phyloP scores from a whole-genome alignment of 1,284 basidiomycete species.

The Gastroboletus turbinatus region DNA sequence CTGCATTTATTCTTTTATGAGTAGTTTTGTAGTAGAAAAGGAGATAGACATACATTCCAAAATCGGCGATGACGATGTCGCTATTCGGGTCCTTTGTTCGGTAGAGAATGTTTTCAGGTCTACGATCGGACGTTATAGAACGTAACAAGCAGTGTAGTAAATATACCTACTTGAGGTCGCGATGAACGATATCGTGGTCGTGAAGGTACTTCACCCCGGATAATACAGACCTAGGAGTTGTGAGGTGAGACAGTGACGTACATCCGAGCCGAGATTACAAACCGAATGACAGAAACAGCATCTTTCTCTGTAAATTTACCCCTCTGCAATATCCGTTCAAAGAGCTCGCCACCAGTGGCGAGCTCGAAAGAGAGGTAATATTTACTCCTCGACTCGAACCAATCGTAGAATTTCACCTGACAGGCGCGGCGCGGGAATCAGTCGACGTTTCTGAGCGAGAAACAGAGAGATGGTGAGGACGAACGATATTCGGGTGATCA shows the following conservation, averaged over 20 bases:
- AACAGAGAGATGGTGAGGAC: constrained; percentile 28
- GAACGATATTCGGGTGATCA: constrained; percentile 86
- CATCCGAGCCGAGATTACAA: not conserved
- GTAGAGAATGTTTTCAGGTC: constrained; percentile 94
- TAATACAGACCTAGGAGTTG: constrained; percentile 62
- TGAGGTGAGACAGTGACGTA: not conserved
- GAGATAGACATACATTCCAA: constrained; percentile 78
- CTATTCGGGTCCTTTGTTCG: constrained; percentile 72
- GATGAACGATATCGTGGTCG: constrained; percentile 86
- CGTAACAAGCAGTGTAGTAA: not conserved
- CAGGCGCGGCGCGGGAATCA: not conserved
- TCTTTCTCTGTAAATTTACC: constrained; percentile 92
- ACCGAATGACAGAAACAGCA: constrained; percentile 72
- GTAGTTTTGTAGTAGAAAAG: not conserved
- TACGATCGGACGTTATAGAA: constrained; percentile 29
- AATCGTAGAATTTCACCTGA: constrained; percentile 90
- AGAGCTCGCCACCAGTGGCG: constrained; percentile 87
- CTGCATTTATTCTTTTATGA: constrained; percentile 37
- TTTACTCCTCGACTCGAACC: constrained; percentile 89
- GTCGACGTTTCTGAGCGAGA: not conserved
- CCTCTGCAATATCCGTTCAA: constrained; percentile 76
- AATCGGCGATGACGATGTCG: constrained; percentile 91
- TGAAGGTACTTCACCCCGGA: constrained; percentile 83
- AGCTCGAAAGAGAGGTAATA: constrained; percentile 93
- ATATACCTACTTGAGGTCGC: constrained; percentile 78